These are phyloP conservation scores for Epicoccum sorghinum DNA, from an alignment of 2,329 filamentous ascomycete species.

Conservation along the genomic window DNA sequence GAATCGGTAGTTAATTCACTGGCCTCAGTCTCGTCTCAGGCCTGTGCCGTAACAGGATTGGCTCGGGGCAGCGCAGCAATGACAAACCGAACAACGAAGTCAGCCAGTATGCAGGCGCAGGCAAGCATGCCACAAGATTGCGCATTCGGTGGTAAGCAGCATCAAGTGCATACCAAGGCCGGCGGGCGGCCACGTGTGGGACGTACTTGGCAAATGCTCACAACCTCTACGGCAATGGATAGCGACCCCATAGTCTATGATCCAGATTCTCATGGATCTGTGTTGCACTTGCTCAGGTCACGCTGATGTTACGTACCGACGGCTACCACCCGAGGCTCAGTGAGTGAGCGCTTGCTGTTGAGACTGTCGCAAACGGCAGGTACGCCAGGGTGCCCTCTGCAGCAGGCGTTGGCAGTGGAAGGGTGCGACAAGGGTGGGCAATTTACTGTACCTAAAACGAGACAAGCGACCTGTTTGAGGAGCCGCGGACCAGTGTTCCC, in stretches of 20 bases:
- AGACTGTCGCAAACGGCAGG: constrained; percentile 3
- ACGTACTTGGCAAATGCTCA: constrained; percentile 1
- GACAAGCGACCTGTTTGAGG: constrained; percentile 14
- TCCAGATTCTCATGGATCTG: not conserved
- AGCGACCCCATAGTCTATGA: constrained; percentile 16
- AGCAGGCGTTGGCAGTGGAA: constrained; percentile 4
- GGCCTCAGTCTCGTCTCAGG: not conserved
- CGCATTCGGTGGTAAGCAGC: constrained; percentile 13
- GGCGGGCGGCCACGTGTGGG: constrained; percentile 12
- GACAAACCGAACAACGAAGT: constrained; percentile 13
- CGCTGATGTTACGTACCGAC: not conserved
- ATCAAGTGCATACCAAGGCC: constrained; percentile 9
- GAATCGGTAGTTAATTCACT: constrained; percentile 2
- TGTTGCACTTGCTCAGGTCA: not conserved
- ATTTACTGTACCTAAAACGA: constrained; percentile 6
- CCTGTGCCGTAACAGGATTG: not conserved
- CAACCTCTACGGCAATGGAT: not conserved
- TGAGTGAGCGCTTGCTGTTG: not conserved
- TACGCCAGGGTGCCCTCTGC: not conserved
- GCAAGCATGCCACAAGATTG: not conserved
- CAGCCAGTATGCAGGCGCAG: not conserved
- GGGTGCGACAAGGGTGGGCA: constrained; percentile 8
- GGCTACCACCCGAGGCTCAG: not conserved
- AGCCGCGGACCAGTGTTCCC: constrained; percentile 24
- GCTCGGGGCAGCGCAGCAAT: constrained; percentile 17